Base-by-base conservation (phyloP, 495 filamentous ascomycete species). In the Aspergillus steynii region DNA sequence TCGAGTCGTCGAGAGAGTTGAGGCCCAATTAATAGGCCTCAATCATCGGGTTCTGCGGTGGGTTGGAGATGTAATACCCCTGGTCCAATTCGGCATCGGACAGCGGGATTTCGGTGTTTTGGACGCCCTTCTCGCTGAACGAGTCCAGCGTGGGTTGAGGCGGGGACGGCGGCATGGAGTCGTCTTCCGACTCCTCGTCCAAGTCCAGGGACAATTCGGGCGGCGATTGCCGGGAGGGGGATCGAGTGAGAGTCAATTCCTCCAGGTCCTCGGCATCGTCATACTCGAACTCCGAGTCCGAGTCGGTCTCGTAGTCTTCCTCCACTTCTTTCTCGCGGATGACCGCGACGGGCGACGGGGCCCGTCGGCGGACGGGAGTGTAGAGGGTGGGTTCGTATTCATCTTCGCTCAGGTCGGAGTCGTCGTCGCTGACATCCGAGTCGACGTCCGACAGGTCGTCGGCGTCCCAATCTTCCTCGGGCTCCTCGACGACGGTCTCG, bases 141-240 rank as follows among this genome's bases (percentile, higher is more conserved):
- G 86, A 77, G 62, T 89, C 83, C 56, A 92, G 78, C 2, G 85
- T 80, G 4, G 77, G 74, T 65, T 83, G 76, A 57, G 88, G 89
- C 52, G 94, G 93, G 56, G 94, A 96, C n/a, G 90, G 87, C 34
- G 93, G 93, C 82, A 91, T 90, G 31, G 85, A 81, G 57, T 90
- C 88, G 60, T 90, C 87, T 51, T 90, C 88, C 0, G 88, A 90
- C 64, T 90, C 88, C 46, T 84, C 85, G 59, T 85, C 85, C 2
- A 72, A 77, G 63, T 88, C 85, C 66, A 90, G 80, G 32, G 90
- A 81, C 64, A 96, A 86, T 76, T 93, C 92, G 42, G 93, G 92
- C 64, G 91, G 88, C 55, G 86, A 84, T 67, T 86, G 82, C 70
- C 87, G 86, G 15, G 90, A 93, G 29, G 86, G 83, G 61, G 90